Evolutionary conservation across 2,329 filamentous ascomycete species (phyloP).

Genomic region (Bertia moriformis): DNA sequence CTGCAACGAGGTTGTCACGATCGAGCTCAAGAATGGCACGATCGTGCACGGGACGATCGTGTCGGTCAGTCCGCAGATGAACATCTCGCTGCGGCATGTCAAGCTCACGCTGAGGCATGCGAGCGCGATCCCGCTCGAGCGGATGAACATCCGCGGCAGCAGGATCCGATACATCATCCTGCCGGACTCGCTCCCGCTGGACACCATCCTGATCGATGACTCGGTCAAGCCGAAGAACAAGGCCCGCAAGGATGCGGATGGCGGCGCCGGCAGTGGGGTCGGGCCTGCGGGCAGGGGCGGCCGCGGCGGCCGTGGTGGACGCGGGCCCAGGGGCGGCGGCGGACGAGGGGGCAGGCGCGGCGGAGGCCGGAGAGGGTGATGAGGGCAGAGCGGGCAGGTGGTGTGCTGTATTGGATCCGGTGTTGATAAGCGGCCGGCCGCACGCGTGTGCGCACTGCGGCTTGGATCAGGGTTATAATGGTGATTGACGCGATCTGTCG

Average conservation of each 20-base stretch:
- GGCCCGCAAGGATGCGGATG: conserved; percentile 10
- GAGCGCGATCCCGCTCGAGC: not conserved
- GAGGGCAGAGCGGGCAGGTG: conserved; percentile 6
- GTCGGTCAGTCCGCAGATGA: not conserved
- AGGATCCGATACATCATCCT: not conserved
- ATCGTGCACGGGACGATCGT: not conserved
- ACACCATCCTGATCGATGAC: not conserved
- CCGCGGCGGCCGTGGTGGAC: too few species aligned
- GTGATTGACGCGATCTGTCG: too few species aligned
- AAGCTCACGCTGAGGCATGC: not conserved
- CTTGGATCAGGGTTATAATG: too few species aligned
- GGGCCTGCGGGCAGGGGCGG: too few species aligned
- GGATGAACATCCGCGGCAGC: not conserved
- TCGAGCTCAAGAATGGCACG: not conserved
- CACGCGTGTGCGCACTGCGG: too few species aligned
- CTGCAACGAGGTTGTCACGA: not conserved
- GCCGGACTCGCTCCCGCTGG: not conserved
- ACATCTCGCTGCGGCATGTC: not conserved
- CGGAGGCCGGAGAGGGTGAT: conserved; percentile 17
- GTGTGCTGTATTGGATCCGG: too few species aligned
- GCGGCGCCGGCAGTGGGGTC: too few species aligned
- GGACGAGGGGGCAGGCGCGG: conserved; percentile 28
- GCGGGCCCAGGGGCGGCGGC: conserved; percentile 20
- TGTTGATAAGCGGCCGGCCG: too few species aligned
- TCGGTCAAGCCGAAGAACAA: not conserved